Base-by-base conservation (phyloP, 371 early-diverging fungal species). In the Mucor ambiguus region DNA sequence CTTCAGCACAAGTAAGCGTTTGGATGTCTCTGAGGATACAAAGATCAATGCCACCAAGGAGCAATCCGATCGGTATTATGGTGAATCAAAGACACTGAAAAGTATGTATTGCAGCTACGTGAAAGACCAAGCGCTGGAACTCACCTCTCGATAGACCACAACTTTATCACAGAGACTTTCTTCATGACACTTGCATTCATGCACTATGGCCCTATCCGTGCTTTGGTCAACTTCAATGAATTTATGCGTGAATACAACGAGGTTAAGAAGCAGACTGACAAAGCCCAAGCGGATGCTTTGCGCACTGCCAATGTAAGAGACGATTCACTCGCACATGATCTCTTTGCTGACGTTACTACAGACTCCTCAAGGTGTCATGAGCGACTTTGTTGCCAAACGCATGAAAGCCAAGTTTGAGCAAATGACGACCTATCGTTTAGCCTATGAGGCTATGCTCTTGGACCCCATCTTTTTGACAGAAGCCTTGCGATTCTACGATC, bases 101-200 rank as follows among this genome's bases (percentile, higher is more conserved):
- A 28, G 70, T 74, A 64, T 66, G n/a, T 12, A 58, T 20, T 18
- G 28, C 60, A 32, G 2, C 16, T 24, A 29, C 24, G 41, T 2
- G 18, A 10, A 16, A 18, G 29, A 46, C 8, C 10, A 11, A 14
- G 58, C 37, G 0, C 14, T 32, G 24, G 37, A 30, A 24, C 29
- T 48, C 43, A 33, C 46, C 59, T 54, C 24, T 30, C 12, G 29
- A 28, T 62, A 71, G 72, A 74, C 7, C 71, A 83, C 61, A 90
- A 93, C 74, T 98, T 98, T 69, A 92, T 97, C 55, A 86, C 96
- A 2, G 95, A 97, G 56, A 76, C 90, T 11, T 98, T 97, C 71
- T 94, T 88, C 67, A 70, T 96, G 20, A 90, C 96, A 0, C 75
- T 94, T 18, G 77, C 85, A 2, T 84, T 88, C 18, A 81, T 92